Base-by-base conservation (phyloP, 1,284 basidiomycete genomes). In the Takashimella koratensis region DNA sequence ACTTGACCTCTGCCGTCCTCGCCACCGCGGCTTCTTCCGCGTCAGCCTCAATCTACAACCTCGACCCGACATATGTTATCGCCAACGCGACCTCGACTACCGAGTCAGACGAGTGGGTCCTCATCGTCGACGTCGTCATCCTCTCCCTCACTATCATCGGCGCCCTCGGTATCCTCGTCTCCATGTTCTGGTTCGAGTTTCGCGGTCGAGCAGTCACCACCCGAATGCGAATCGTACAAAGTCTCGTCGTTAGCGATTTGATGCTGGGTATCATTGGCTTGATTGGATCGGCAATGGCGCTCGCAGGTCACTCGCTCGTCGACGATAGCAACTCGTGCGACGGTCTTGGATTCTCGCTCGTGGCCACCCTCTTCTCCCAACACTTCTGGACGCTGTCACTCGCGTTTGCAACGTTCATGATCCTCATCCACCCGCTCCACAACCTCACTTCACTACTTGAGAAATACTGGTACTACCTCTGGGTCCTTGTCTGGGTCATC, bases 381-480 rank as follows among this genome's bases (percentile, higher is more conserved):
- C 76, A 77, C 49, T 50, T 76, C 16, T 77, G 75, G 73, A 77
- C 75, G 5, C 57, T 77, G 10, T 46, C 60, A 4, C 60, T 77
- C 2, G 75, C 75, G 5, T 54, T 73, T 21, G 66, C 68, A 6
- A 77, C 76, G 0, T 77, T 71, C 53, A 66, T 77, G 63, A 76
- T 77, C 53, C 65, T 77, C 30, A 70, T 74, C 26, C 64, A 75
- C 47, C 71, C 73, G 49, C 51, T 65, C 53, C 2, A 19, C 0
- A 22, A 39, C 19, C 22, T 68, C n/a, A 77, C 76, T 0, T 52
- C 68, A 3, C 56, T 62, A 41, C 52, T 77, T 24, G 75, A 77
- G 49, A 65, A 65, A 43, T 57, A 64, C 19, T 77, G 75, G 75
- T 60, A 57, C 47, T 66, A 57, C 48, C 54, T 68, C 1, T 74